phyloP scores from a whole-genome alignment of 2,329 filamentous ascomycete species.

The Nemania sp. region DNA sequence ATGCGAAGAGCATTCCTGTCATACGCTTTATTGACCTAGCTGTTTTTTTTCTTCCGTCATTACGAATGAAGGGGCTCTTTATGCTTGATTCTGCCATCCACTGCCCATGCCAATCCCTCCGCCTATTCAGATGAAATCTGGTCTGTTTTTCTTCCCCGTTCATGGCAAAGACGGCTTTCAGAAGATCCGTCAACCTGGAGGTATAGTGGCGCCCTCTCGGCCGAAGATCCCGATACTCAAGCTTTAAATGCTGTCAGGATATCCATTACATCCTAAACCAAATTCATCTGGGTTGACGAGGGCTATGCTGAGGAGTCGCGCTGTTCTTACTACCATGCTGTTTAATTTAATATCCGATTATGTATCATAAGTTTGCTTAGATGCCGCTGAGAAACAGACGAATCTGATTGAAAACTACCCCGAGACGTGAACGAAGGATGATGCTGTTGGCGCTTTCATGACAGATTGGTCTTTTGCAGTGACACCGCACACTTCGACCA shows the following conservation, averaged over 20 bases:
- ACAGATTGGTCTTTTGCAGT: not conserved
- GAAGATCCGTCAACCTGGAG: constrained; percentile 6
- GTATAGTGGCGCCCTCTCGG: not conserved
- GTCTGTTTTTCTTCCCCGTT: not conserved
- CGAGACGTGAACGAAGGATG: not conserved
- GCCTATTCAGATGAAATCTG: constrained; percentile 1
- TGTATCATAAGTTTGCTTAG: constrained; percentile 1
- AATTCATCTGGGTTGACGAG: not conserved
- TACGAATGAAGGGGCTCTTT: constrained; percentile 10
- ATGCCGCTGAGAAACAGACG: not conserved
- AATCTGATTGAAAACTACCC: not conserved
- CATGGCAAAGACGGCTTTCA: constrained; percentile 2
- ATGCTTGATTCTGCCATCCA: constrained; percentile 5
- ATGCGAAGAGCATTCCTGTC: constrained; percentile 23
- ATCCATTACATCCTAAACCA: not conserved
- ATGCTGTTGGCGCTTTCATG: not conserved
- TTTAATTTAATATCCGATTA: not conserved
- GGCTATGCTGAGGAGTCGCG: not conserved
- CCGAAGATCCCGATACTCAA: not conserved
- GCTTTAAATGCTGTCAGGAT: constrained; percentile 1
- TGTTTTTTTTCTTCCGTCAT: constrained; percentile 22
- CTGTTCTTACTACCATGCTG: not conserved
- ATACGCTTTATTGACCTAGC: constrained; percentile 18
- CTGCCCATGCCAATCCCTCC: not conserved
- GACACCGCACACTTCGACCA: not conserved